phyloP scores from a whole-genome alignment of 768 basidiomycete species.

The Rhodotorula babjevae region DNA sequence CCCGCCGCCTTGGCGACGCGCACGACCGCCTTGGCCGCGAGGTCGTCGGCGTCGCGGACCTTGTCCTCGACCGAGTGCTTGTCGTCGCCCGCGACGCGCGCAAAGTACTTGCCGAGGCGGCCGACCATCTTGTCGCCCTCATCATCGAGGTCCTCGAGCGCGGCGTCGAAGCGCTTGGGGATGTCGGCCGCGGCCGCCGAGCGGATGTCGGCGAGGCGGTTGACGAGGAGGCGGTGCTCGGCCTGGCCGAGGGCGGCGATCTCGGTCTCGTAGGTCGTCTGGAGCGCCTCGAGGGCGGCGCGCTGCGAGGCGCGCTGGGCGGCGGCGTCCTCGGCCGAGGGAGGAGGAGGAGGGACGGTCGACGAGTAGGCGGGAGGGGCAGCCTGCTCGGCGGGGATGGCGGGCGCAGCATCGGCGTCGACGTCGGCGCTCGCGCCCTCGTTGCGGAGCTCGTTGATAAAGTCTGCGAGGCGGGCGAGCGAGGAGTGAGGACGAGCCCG shows the following conservation, averaged over 20 bases:
- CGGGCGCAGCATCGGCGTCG: background rate
- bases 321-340: constrained; percentile 24
- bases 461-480: constrained; percentile 7
- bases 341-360: constrained; percentile 16
- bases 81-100: constrained; percentile 22
- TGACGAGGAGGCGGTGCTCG: constrained; percentile 36
- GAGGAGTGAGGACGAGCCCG: background rate
- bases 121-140: constrained; percentile 42
- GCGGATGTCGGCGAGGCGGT: constrained; percentile 36
- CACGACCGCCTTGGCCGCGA: constrained; percentile 20
- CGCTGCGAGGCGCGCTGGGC: constrained; percentile 36
- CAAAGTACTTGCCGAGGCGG: constrained; percentile 35
- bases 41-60: constrained; percentile 20
- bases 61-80: constrained; percentile 30
- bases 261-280: constrained; percentile 38
- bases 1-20: constrained; percentile 21
- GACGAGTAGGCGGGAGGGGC: constrained; percentile 23
- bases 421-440: background rate
- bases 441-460: constrained; percentile 34
- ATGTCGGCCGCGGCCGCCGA: constrained; percentile 35
- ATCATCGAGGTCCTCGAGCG: constrained; percentile 30
- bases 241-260: constrained; percentile 38
- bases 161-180: constrained; percentile 33
- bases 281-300: constrained; percentile 34
- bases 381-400: constrained; percentile 8